Conservation (phyloP, 2,329 filamentous ascomycete species). For the Drechslerella coelobrocha region DNA sequence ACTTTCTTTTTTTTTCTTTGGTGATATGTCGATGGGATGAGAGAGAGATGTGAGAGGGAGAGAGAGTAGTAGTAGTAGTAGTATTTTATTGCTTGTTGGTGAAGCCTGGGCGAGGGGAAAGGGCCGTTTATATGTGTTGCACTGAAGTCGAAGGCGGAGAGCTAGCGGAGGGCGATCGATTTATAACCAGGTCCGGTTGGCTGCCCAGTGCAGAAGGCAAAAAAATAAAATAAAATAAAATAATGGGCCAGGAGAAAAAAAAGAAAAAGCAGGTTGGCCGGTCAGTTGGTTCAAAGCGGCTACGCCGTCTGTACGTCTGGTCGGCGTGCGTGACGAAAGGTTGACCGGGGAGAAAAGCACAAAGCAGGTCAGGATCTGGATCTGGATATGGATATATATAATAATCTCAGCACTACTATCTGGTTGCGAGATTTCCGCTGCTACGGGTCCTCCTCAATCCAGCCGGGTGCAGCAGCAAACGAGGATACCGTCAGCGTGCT, state of each 20-base stretch:
- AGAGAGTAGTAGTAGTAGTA: neutral
- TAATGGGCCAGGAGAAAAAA: constrained; percentile 22
- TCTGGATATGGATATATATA: neutral
- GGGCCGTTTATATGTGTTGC: constrained; percentile 2
- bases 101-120: neutral
- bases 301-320: too few relatives aligned
- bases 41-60: too few relatives aligned
- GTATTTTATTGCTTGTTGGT: neutral
- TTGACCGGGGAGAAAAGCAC: constrained; percentile 16
- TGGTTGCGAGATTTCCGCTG: constrained; percentile 44
- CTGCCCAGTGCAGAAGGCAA: neutral
- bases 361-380: neutral
- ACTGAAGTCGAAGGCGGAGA: constrained; percentile 7
- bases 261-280: neutral
- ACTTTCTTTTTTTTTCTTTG: too few relatives aligned
- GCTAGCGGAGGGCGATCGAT: constrained; percentile 31
- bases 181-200: constrained; percentile 39
- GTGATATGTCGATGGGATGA: too few relatives aligned
- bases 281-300: too few relatives aligned
- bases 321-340: constrained; percentile 36
- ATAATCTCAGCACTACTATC: constrained; percentile 13
- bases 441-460: constrained; percentile 22
- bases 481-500: constrained; percentile 36
- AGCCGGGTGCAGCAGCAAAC: constrained; percentile 4
- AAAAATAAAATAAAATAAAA: neutral